These are phyloP conservation scores for Diplodia sapinea DNA, from an alignment of 2,329 filamentous ascomycete species.

Conservation along the genomic window DNA sequence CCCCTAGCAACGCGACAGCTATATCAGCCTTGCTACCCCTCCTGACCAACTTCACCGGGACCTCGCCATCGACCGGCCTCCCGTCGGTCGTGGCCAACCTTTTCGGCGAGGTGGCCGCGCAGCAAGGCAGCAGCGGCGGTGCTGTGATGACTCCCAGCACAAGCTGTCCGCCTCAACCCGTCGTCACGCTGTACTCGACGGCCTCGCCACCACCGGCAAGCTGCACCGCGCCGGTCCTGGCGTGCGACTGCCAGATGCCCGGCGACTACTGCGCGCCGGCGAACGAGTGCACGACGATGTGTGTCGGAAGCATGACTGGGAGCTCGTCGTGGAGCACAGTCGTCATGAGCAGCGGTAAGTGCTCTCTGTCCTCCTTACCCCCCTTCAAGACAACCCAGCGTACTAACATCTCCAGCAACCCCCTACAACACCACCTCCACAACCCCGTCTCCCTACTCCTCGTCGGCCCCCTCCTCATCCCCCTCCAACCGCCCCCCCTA, in stretches of 20 bases:
- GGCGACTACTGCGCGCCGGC: constrained; percentile 24
- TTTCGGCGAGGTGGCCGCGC: not conserved
- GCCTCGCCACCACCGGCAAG: constrained; percentile 1
- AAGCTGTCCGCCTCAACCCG: constrained; percentile 14
- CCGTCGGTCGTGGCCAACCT: not conserved
- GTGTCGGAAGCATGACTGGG: not conserved
- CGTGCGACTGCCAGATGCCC: constrained; percentile 12
- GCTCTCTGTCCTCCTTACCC: not conserved
- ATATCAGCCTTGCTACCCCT: constrained; percentile 43
- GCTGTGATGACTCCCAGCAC: not conserved
- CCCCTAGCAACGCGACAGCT: constrained; percentile 34
- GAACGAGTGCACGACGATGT: constrained; percentile 34
- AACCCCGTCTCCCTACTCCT: not conserved
- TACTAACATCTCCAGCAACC: not conserved
- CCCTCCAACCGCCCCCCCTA: constrained; percentile 33
- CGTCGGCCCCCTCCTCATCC: constrained; percentile 20
- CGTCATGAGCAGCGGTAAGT: constrained; percentile 30
- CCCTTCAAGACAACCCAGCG: not conserved
- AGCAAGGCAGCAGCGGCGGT: not conserved
- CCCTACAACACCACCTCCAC: not conserved
- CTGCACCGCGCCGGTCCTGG: constrained; percentile 16
- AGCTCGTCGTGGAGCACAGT: constrained; percentile 16
- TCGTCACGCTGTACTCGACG: constrained; percentile 4
- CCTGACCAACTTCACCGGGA: not conserved
- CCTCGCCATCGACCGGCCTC: not conserved